Conservation (phyloP, 2,329 filamentous ascomycete species). For the Calycina herbarum region DNA sequence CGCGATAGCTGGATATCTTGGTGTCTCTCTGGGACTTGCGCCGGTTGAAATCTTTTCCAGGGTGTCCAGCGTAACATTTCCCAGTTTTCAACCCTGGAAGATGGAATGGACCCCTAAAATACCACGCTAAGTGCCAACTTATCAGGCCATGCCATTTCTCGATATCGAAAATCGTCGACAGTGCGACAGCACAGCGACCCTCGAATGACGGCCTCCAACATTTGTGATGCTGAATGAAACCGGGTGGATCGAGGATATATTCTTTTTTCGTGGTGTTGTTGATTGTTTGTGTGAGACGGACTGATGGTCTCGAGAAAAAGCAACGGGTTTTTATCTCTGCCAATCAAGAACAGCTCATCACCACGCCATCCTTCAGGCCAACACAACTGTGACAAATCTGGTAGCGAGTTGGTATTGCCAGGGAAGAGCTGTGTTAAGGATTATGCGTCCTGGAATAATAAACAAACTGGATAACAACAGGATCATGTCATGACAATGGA, state of each 20-base stretch:
- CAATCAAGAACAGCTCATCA: background rate
- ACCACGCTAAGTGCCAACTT: background rate
- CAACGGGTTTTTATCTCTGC: background rate
- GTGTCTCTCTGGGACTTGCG: too few relatives aligned
- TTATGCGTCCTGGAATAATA: background rate
- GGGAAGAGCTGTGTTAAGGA: background rate
- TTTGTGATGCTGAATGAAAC: conserved; percentile 8
- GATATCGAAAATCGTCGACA: background rate
- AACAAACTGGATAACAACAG: background rate
- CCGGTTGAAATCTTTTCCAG: too few relatives aligned
- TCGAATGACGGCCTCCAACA: background rate
- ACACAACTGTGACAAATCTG: background rate
- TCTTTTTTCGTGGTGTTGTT: conserved; percentile 3
- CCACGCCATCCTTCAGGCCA: background rate
- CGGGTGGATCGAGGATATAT: background rate
- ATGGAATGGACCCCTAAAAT: background rate
- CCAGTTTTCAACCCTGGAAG: background rate
- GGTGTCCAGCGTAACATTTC: background rate
- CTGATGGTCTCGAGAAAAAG: background rate
- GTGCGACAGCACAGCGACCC: background rate
- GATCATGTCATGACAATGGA: background rate
- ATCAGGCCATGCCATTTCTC: background rate
- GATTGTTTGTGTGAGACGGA: background rate
- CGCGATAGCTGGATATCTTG: too few relatives aligned
- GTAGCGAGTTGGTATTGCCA: conserved; percentile 1